Percentiles rank a stretch among this genome's conserved stretches.
These are phyloP conservation scores for Erythrobasidium yunnanense DNA, from an alignment of 768 basidiomycete species.

Conservation along the genomic window DNA sequence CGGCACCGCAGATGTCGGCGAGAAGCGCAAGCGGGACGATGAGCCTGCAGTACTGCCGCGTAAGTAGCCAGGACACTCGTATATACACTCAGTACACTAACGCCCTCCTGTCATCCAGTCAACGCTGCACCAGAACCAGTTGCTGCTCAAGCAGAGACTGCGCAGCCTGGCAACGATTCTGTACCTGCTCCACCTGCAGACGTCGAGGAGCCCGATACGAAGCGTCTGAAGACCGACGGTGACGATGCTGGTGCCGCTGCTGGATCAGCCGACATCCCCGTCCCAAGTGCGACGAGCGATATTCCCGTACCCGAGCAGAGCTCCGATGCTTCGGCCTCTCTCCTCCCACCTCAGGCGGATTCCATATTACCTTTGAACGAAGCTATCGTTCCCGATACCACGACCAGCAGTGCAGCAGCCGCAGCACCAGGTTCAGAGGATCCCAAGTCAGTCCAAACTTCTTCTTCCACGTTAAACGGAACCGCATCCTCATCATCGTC, in stretches of 20 bases:
- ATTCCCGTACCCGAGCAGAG: no score
- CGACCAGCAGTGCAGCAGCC: no score
- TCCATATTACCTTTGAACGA: background rate
- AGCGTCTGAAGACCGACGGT: background rate
- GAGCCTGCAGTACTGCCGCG: background rate
- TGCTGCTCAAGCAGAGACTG: constrained; percentile 4
- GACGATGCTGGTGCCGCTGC: background rate
- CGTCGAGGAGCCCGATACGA: background rate
- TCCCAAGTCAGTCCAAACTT: no score
- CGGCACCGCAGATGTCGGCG: background rate
- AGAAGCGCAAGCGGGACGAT: constrained; percentile 26
- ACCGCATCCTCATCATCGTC: no score
- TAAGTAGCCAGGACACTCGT: no score
- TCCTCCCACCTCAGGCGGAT: background rate
- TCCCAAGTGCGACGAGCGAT: no score
- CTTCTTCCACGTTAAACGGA: no score
- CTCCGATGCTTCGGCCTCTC: no score
- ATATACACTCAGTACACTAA: no score
- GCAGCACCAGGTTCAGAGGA: no score
- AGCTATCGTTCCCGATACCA: background rate
- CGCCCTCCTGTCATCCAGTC: background rate
- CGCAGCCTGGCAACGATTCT: background rate
- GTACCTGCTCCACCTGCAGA: background rate
- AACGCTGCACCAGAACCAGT: background rate
- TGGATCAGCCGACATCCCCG: background rate